Conservation (phyloP, 805 yeast genomes). For the Komagataella pseudopastoris region DNA sequence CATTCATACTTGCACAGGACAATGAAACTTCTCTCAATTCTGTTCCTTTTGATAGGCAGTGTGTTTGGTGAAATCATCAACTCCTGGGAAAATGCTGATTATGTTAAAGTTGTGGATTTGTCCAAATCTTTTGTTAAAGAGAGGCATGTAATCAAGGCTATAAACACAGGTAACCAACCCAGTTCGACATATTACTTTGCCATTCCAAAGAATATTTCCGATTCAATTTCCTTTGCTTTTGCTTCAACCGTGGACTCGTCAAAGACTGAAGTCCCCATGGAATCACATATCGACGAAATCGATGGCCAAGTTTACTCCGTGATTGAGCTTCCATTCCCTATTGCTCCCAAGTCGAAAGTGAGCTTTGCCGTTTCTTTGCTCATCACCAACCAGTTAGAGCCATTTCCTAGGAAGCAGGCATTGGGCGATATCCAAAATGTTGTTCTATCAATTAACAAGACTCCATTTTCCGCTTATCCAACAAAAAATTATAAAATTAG, state of each 20-base stretch:
- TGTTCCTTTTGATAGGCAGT: neutral
- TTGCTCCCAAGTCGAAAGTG: slow-evolving; percentile 46
- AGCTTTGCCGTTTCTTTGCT: slow-evolving; percentile 36
- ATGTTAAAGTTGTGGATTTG: slow-evolving; percentile 49
- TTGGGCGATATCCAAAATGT: slow-evolving; percentile 52
- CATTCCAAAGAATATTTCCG: slow-evolving; percentile 30
- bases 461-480: slow-evolving; percentile 47
- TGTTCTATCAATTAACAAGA: slow-evolving; percentile 36
- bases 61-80: neutral
- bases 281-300: slow-evolving; percentile 5
- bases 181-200: slow-evolving; percentile 42
- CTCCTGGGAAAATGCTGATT: slow-evolving; percentile 46
- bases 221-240: slow-evolving; percentile 13
- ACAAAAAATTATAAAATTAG: slow-evolving; percentile 33
- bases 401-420: slow-evolving; percentile 51
- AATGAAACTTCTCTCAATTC: neutral
- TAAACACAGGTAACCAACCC: slow-evolving; percentile 45
- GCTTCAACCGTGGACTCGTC: slow-evolving; percentile 7
- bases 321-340: slow-evolving; percentile 45
- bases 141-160: slow-evolving; percentile 35
- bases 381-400: slow-evolving; percentile 30
- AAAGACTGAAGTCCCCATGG: slow-evolving; percentile 8
- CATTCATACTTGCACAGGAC: neutral
- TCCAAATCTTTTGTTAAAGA: slow-evolving; percentile 55
- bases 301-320: slow-evolving; percentile 8